Evolutionary conservation across 495 filamentous ascomycete species (phyloP), one percentile per base, ranked within the genome.

Genomic region (Penicillium maclennaniae): DNA sequence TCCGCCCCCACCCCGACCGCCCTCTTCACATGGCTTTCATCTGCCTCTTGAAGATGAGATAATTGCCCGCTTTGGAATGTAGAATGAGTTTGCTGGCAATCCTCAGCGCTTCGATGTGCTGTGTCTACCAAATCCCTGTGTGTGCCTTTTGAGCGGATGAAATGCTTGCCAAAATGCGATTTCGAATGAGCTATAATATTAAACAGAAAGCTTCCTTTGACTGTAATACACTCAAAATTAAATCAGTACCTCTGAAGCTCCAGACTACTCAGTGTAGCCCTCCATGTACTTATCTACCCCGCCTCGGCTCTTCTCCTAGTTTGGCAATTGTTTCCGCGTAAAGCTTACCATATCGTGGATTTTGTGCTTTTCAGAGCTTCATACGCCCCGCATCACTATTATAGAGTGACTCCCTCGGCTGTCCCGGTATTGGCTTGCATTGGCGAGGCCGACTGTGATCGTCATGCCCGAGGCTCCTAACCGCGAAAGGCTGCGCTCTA

Each of bases 401-500:
- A 1, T 8, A 7, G 27, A 31, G 27, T 31, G 27, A 31, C 1
- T 7, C 27, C 5, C 27, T 31, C 27, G 27, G 27, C 27, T 7
- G 10, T 12, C 6, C 7, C 27, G 27, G 7, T 7, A 31, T 31
- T 31, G 27, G 27, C 10, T 31, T 31, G 1, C 6, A 31, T 7
- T 7, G 27, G 27, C 27, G 27, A 6, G 27, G 27, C 10, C 27
- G 27, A 31, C 27, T 12, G 27, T 31, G 27, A 31, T 31, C 27
- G 27, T 31, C 27, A 31, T 31, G 27, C 27, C 27, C 27, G 27
- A 31, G 27, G 27, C 27, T 31, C 9, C 27, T 31, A 58, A 53
- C 53, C 74, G 72, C 27, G 69, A 71, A 48, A 65, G 73, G 56
- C 56, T 74, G 50, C 71, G 72, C 38, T 75, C 73, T 40, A 69